phyloP scores from a whole-genome alignment of 2,329 filamentous ascomycete genomes.

The Fusarium sp. region DNA sequence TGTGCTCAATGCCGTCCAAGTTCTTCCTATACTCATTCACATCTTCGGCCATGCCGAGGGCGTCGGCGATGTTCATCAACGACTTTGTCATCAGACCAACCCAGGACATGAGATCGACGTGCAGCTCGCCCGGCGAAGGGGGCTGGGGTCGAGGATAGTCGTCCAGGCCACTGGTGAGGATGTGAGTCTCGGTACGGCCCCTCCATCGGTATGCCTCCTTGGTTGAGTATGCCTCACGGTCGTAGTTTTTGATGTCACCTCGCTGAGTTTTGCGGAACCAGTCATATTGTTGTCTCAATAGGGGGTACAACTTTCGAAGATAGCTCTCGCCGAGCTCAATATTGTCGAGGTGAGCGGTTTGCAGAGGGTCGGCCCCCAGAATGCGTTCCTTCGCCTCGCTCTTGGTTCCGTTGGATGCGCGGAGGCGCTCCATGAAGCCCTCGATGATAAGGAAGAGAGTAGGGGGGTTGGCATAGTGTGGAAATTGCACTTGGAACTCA shows the following conservation, averaged over 20 bases:
- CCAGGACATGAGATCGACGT: constrained; percentile 95
- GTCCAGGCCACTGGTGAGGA: constrained; percentile 92
- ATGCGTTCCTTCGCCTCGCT: constrained; percentile 58
- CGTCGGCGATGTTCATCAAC: constrained; percentile 81
- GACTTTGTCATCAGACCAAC: constrained; percentile 95
- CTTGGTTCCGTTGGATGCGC: constrained; percentile 63
- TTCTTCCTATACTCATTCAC: constrained; percentile 77
- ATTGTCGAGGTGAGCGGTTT: constrained; percentile 75
- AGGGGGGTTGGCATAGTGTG: constrained; percentile 96
- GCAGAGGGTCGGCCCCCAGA: constrained; percentile 59
- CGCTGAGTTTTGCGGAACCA: constrained; percentile 96
- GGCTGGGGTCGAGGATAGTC: constrained; percentile 96
- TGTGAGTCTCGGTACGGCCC: constrained; percentile 86
- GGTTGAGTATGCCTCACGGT: constrained; percentile 86
- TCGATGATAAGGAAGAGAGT: constrained; percentile 93
- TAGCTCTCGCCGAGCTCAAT: constrained; percentile 76
- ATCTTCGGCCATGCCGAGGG: constrained; percentile 82
- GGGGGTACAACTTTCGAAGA: constrained; percentile 82
- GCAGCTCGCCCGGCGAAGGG: constrained; percentile 93
- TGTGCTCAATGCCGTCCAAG: constrained; percentile 81
- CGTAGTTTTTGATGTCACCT: constrained; percentile 91
- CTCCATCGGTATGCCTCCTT: constrained; percentile 97
- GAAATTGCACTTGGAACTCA: constrained; percentile 96
- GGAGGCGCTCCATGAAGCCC: constrained; percentile 82
- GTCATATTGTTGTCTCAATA: constrained; percentile 87